phyloP scores from a whole-genome alignment of 192 early-diverging fungal species.

The Funneliformis geosporum region DNA sequence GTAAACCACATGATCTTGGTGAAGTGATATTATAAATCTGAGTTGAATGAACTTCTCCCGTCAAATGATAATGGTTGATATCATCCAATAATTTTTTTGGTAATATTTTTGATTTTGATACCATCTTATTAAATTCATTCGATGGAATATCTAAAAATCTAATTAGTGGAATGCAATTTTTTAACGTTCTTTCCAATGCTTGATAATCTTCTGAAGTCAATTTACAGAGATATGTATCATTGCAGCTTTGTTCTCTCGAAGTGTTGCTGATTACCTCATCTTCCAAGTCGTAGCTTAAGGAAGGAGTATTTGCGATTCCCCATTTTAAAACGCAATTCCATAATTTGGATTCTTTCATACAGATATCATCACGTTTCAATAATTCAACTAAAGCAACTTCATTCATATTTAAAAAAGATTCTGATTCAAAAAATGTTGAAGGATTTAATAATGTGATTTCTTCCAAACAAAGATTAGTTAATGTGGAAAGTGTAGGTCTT shows the following conservation, averaged over 20 bases:
- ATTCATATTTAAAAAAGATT: not conserved
- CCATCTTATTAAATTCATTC: not conserved
- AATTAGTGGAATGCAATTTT: conserved; percentile 14
- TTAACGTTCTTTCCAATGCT: conserved; percentile 15
- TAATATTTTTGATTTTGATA: not conserved
- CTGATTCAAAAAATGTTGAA: not conserved
- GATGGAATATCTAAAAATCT: conserved; percentile 12
- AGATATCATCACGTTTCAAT: conserved; percentile 23
- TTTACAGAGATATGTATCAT: not conserved
- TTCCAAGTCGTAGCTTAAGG: not conserved
- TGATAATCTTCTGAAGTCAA: conserved; percentile 11
- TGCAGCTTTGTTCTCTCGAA: not conserved
- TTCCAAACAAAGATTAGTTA: conserved; percentile 11
- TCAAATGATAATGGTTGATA: not conserved
- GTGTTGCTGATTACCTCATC: not conserved
- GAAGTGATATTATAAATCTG: not conserved
- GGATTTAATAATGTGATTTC: not conserved
- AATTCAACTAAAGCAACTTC: not conserved
- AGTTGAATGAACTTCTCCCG: not conserved
- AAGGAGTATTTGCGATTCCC: conserved; percentile 7
- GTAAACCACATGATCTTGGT: not conserved
- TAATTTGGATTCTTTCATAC: not conserved
- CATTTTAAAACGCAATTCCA: conserved; percentile 15
- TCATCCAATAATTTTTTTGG: not conserved
- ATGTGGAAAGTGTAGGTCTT: not conserved